Base-by-base conservation (phyloP, 2,329 filamentous ascomycete genomes). In the Venturia carpophila region DNA sequence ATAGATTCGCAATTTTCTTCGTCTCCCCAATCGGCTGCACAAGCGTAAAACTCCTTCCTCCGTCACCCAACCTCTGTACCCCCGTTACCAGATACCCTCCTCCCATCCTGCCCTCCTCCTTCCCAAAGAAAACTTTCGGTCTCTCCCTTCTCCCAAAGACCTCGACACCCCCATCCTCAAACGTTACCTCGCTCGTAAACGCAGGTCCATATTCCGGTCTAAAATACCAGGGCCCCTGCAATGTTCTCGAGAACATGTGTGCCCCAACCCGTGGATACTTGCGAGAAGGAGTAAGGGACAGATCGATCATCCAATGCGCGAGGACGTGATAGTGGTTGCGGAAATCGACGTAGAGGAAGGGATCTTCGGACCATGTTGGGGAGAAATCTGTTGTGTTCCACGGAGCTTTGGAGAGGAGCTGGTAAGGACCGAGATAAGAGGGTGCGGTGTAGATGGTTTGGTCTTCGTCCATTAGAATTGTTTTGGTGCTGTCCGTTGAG, bases 341-440 rank as follows among this genome's bases (percentile, higher is more conserved):
- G 21, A 15, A 17, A 15, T 52, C 47, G 10, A 9, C 21, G 47
- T 52, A 52, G 24, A 52, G 47, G 47, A 52, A 52, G 1, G 47
- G 47, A 27, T 52, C 47, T 52, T 52, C 47, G 1, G 21, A 3
- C 47, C 47, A 52, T 52, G 47, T 52, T 15, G 47, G 47, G 24
- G 47, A 52, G 47, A 52, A 52, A 52, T 52, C 47, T 21, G 21
- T 52, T 52, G 47, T 52, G 21, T 52, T 52, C 47, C 47, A 52
- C 4, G 47, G 47, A 5, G 47, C 47, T 52, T 52, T 52, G 47
- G 47, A 52, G 10, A 52, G 21, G 47, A 27, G 21, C 7, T 21
- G 27, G 47, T 52, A 52, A 5, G 47, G 47, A 27, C 47, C 47
- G 2, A 27, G 47, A 27, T 30, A 27, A 17, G 47, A 52, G 21